Evolutionary conservation across 2,329 filamentous ascomycete species (phyloP).

Genomic region (Tolypocladium capitatum): DNA sequence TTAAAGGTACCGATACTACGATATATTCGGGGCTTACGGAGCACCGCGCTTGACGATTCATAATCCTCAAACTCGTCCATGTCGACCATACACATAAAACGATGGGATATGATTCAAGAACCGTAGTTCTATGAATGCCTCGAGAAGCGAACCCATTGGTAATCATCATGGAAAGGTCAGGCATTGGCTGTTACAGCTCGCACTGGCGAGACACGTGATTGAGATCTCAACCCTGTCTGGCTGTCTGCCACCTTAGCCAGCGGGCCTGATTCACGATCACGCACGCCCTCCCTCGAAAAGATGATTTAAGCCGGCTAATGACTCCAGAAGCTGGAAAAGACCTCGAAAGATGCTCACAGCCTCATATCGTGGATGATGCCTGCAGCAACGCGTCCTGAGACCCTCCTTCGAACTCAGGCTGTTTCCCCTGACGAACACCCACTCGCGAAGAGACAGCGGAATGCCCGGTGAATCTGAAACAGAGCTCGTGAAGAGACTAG

Average conservation of each 20-base stretch:
- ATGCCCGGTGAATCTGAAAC: constrained; percentile 12
- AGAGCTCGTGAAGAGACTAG: constrained; percentile 13
- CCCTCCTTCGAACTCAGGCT: not conserved
- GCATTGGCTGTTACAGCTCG: not conserved
- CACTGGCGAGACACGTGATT: not conserved
- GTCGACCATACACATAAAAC: no score
- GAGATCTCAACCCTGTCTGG: not conserved
- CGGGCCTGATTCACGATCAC: not conserved
- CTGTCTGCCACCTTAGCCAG: not conserved
- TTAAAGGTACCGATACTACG: no score
- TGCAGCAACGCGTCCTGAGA: not conserved
- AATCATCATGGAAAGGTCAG: not conserved
- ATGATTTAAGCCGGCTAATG: not conserved
- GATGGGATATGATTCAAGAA: not conserved
- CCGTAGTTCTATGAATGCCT: not conserved
- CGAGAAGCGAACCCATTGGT: not conserved
- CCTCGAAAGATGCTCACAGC: not conserved
- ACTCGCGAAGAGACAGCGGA: constrained; percentile 1
- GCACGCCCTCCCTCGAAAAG: not conserved
- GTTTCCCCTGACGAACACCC: not conserved
- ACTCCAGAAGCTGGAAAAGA: not conserved
- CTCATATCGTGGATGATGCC: constrained; percentile 1
- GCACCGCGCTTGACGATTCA: no score
- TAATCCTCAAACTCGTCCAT: no score
- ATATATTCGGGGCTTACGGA: no score